These are phyloP conservation scores for Neltuma alba DNA, from an alignment of 306 rosid species.

Conservation along the genomic window DNA sequence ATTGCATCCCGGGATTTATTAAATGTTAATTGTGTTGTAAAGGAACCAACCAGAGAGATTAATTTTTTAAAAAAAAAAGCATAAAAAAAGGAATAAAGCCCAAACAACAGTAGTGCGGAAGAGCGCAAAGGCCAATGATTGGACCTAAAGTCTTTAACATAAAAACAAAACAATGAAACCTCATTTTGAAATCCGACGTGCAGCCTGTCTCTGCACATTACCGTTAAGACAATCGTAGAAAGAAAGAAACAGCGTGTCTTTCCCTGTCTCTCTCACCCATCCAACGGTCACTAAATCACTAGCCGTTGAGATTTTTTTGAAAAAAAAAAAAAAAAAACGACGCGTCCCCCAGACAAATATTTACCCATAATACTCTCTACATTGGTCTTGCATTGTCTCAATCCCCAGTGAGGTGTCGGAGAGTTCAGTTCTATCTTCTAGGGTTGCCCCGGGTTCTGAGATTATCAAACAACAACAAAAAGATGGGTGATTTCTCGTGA, in stretches of 20 bases:
- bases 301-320: constrained; percentile 78
- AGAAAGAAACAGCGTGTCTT: constrained; percentile 6
- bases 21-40: not conserved
- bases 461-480: constrained; percentile 41
- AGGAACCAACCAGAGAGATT: not conserved
- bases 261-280: constrained; percentile 34
- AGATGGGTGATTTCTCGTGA: constrained; percentile 62
- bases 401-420: not conserved
- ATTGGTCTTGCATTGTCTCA: not conserved
- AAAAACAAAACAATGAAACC: not conserved
- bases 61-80: not conserved
- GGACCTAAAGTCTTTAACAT: not conserved
- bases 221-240: constrained; percentile 64
- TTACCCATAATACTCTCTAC: not conserved
- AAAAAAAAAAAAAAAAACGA: constrained; percentile 26
- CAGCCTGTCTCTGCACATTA: constrained; percentile 42
- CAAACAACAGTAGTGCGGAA: not conserved
- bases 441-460: constrained; percentile 25
- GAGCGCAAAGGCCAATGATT: constrained; percentile 36
- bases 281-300: constrained; percentile 78
- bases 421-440: not conserved
- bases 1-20: not conserved
- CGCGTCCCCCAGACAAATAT: constrained; percentile 43
- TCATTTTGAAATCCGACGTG: constrained; percentile 38
- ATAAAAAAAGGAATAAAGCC: not conserved